Evolutionary conservation across 148 eudicot species (phyloP).

Genomic region (Camellia sinensis): DNA sequence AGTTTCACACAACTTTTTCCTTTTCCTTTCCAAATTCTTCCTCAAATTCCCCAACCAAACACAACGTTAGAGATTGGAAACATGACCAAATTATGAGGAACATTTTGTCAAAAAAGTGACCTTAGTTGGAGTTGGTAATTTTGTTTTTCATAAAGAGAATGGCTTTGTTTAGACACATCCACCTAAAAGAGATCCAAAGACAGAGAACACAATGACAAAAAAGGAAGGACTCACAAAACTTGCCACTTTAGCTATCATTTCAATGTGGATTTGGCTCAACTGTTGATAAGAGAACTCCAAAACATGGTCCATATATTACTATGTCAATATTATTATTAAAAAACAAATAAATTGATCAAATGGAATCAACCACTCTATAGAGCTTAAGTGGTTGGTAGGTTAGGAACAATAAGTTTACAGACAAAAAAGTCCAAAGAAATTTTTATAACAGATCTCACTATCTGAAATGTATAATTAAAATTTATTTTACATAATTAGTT

Average conservation of each 20-base stretch:
- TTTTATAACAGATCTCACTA: no score
- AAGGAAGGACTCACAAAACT: not conserved
- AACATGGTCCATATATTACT: not conserved
- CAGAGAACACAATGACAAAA: slow-evolving; percentile 23
- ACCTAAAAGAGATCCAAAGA: slow-evolving; percentile 14
- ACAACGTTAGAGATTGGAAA: not conserved
- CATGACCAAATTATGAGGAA: slow-evolving; percentile 12
- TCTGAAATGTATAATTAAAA: no score
- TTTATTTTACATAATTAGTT: not conserved
- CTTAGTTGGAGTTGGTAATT: slow-evolving; percentile 28
- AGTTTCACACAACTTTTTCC: no score
- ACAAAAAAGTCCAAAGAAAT: no score
- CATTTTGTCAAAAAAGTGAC: slow-evolving; percentile 21
- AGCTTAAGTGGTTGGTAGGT: no score
- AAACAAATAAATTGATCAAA: not conserved
- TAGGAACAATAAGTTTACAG: no score
- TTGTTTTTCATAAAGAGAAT: slow-evolving; percentile 12
- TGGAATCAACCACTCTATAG: slow-evolving; percentile 4
- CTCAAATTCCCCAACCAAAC: no score
- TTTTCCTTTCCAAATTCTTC: no score
- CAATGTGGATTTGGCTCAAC: slow-evolving; percentile 12
- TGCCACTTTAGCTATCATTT: not conserved
- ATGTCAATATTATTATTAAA: not conserved
- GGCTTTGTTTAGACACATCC: slow-evolving; percentile 8
- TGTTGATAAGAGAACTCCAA: not conserved